Base-by-base conservation (phyloP, 2,329 filamentous ascomycete species). In the Whalleya microplaca region DNA sequence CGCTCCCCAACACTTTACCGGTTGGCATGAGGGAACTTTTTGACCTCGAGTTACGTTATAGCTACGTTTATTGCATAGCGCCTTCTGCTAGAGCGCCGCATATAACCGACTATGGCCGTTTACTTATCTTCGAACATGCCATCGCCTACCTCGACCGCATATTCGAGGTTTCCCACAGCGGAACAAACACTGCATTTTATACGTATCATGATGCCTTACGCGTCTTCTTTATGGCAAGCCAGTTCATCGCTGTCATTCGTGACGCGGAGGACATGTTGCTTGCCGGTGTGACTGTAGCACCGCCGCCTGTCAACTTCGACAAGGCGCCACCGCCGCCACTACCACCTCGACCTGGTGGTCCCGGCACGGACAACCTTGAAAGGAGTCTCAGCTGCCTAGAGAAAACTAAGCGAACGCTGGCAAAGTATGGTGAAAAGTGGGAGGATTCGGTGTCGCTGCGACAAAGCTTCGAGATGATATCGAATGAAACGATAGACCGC, bases 121-220 rank as follows among this genome's bases (percentile, higher is more conserved):
- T 87, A 27, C 79, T 96, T 21, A 90, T 96, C 41, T 96, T 96
- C 71, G 92, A 96, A 70, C 88, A 95, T 67, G 88, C 88, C 61
- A 86, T 94, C 63, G 84, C 88, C n/a, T 97, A 95, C 69, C 84
- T 95, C 47, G 83, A 90, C 56, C 84, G 86, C 58, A 85, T 96
- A 61, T 83, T 90, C 65, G 83, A 85, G 4, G 82, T 92, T 45
- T 81, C 90, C 21, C 81, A 82, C 55, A 80, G 84, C 63, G 72
- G 82, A 3, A 74, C 78, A 29, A 82, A 86, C 58, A 80, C 83
- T 16, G 84, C 88, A 3, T 89, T 94, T 49, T 85, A 95, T 66
- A 94, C 91, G 0, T 96, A 93, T 66, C 88, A 96, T 68, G 94
- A 97, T 69, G 90, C 92, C 1, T 82, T 96, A 67, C 86, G 93